Evolutionary conservation across 441 rosid genomes (phyloP).

Genomic region (Jatropha podagrica): DNA sequence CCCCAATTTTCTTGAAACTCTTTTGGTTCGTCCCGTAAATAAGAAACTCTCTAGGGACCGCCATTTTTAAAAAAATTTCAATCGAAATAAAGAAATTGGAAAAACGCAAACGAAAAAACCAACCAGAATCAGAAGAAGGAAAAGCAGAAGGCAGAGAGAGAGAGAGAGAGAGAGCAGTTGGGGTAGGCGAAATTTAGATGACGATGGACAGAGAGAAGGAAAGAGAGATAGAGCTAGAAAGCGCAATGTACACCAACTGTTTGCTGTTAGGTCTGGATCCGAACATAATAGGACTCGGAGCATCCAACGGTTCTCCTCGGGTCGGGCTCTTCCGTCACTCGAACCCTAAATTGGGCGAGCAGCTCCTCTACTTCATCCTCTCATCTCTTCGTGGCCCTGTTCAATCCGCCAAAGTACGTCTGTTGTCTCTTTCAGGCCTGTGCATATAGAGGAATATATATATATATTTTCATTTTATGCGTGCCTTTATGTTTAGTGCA

Average conservation of each 20-base stretch:
- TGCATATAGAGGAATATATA: background rate
- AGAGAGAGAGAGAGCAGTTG: slow-evolving; percentile 18
- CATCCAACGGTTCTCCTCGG: slow-evolving; percentile 76
- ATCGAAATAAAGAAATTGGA: slow-evolving; percentile 14
- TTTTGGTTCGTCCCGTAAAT: slow-evolving; percentile 17
- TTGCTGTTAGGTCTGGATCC: slow-evolving; percentile 97
- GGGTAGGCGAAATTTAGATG: slow-evolving; percentile 42
- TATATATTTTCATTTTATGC: background rate
- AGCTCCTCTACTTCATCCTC: slow-evolving; percentile 97
- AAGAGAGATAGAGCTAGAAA: slow-evolving; percentile 97
- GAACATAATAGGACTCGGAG: slow-evolving; percentile 78
- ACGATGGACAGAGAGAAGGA: slow-evolving; percentile 99
- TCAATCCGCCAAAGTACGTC: slow-evolving; percentile 84
- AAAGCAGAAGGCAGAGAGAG: slow-evolving; percentile 12
- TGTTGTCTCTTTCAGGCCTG: background rate
- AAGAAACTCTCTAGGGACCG: slow-evolving; percentile 22
- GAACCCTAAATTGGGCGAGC: slow-evolving; percentile 99
- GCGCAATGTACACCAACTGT: slow-evolving; percentile 99
- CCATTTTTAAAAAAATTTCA: slow-evolving; percentile 25
- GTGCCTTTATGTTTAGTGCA: background rate
- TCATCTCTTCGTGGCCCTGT: slow-evolving; percentile 98
- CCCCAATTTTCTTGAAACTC: background rate
- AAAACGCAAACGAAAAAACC: slow-evolving; percentile 25
- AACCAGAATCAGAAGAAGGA: slow-evolving; percentile 24
- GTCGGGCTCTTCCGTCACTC: slow-evolving; percentile 98